phyloP scores from a whole-genome alignment of 768 basidiomycete genomes.

The Coprinopsis cinerea region DNA sequence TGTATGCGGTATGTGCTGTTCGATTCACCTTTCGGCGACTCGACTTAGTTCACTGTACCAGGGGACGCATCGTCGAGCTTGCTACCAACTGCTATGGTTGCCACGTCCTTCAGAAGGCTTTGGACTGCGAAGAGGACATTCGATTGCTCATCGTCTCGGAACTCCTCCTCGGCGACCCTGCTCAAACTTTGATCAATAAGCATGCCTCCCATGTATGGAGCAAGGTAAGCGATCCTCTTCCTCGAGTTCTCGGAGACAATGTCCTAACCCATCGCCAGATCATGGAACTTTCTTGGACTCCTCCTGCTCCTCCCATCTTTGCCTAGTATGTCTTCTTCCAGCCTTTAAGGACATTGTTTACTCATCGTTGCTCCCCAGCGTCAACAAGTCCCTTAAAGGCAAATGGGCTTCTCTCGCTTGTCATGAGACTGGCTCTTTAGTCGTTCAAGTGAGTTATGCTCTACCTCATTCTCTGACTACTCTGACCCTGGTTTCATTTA shows the following conservation, averaged over 20 bases:
- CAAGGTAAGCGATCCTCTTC: conserved; percentile 44
- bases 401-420: conserved; percentile 88
- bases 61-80: conserved; percentile 79
- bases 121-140: conserved; percentile 87
- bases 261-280: conserved; percentile 40
- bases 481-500: conserved; percentile 19
- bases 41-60: conserved; percentile 28
- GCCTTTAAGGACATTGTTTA: not conserved
- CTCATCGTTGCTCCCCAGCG: conserved; percentile 40
- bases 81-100: conserved; percentile 89
- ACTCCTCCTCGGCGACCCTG: conserved; percentile 77
- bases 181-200: conserved; percentile 82
- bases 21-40: no score
- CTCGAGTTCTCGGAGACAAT: conserved; percentile 1
- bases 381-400: conserved; percentile 82
- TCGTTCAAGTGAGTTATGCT: conserved; percentile 62
- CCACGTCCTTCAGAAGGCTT: conserved; percentile 83
- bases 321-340: conserved; percentile 52
- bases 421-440: conserved; percentile 85
- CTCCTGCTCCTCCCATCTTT: conserved; percentile 85
- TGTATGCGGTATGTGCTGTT: conserved; percentile 84
- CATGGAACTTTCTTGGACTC: conserved; percentile 86
- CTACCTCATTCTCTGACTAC: not conserved
- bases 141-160: conserved; percentile 79
- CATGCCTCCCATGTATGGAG: conserved; percentile 92